These are phyloP conservation scores for Podospora sp. DNA, from an alignment of 495 filamentous ascomycete species.

Conservation along the genomic window DNA sequence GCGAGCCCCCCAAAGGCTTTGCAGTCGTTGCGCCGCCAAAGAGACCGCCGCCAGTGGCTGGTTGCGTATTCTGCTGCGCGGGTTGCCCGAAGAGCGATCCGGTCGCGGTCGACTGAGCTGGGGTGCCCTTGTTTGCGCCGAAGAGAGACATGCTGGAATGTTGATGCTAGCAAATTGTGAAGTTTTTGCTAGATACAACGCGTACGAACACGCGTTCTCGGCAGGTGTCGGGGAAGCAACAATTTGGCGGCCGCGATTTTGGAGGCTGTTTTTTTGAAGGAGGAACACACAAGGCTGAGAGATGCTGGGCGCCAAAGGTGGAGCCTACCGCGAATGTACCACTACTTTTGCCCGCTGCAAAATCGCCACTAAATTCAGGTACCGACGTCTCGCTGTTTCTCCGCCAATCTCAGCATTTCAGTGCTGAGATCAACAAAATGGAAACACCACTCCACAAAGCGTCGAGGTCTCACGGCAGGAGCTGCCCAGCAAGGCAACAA, in stretches of 20 bases:
- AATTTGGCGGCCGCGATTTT: constrained; percentile 18
- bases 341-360: neutral
- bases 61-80: constrained; percentile 15
- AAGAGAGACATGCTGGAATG: constrained; percentile 25
- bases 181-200: constrained; percentile 3
- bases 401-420: neutral
- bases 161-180: constrained; percentile 3
- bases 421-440: neutral
- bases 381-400: constrained; percentile 9
- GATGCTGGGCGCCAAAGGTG: constrained; percentile 11
- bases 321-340: neutral
- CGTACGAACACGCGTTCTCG: constrained; percentile 19
- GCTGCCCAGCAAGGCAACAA: neutral
- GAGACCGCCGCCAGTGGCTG: constrained; percentile 21
- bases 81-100: constrained; percentile 21
- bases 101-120: neutral
- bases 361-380: constrained; percentile 3
- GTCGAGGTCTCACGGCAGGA: neutral
- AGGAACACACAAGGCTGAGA: constrained; percentile 1
- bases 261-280: constrained; percentile 19
- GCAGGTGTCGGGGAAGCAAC: neutral
- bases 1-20: constrained; percentile 28
- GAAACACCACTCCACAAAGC: neutral
- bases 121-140: constrained; percentile 18
- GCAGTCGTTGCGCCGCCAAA: constrained; percentile 26